Evolutionary conservation across 305 asterid genomes (phyloP).

Genomic region (Fraxinus baroniana): DNA sequence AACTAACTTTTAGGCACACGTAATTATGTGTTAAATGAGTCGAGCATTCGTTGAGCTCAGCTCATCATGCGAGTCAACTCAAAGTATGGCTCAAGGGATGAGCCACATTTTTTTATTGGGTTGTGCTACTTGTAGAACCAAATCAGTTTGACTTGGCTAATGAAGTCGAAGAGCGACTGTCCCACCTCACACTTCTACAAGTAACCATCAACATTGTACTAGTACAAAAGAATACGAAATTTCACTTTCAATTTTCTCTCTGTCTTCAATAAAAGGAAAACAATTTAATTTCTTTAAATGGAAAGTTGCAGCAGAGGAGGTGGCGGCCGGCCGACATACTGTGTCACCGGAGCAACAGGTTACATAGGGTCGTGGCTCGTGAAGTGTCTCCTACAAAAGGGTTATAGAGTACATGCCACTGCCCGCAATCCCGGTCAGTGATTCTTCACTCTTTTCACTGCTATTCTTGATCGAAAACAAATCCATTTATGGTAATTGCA

Average conservation of each 20-base stretch:
- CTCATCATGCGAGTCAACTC: no score
- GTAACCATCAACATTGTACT: background rate
- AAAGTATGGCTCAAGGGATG: no score
- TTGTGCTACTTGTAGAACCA: no score
- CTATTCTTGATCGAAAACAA: background rate
- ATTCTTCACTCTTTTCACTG: background rate
- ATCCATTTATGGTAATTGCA: background rate
- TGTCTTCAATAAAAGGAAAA: background rate
- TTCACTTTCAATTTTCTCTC: background rate
- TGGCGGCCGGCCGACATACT: constrained; percentile 30
- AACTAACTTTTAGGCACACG: no score
- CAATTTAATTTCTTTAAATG: background rate
- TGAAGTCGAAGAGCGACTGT: background rate
- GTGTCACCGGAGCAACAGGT: constrained; percentile 90
- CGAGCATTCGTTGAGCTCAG: no score
- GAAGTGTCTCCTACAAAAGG: constrained; percentile 48
- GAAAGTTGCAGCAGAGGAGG: background rate
- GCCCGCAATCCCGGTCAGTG: constrained; percentile 61
- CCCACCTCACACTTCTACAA: background rate
- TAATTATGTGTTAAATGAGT: no score
- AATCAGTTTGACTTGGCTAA: no score
- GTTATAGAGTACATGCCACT: constrained; percentile 68
- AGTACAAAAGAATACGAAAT: background rate
- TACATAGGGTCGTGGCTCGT: background rate
- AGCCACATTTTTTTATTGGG: no score